Percentiles rank a stretch among this genome's conserved stretches.
phyloP scores from a whole-genome alignment of 2,329 filamentous ascomycete species.

The Fusarium concolor region DNA sequence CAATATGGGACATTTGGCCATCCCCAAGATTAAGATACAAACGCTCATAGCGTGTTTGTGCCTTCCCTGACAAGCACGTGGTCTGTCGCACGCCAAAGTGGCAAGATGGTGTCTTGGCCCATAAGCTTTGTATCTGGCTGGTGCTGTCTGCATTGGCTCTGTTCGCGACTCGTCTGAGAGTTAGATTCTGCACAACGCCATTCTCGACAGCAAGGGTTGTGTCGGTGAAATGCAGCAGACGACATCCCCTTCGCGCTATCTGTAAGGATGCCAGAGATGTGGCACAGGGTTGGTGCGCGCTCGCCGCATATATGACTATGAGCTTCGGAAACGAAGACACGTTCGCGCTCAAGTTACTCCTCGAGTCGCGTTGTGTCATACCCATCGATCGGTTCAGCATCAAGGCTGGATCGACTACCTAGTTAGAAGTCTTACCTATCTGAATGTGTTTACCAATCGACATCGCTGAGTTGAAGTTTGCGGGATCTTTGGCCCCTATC shows the following conservation, averaged over 20 bases:
- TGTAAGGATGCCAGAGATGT: not conserved
- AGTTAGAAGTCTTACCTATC: slow-evolving; percentile 32
- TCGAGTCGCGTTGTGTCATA: slow-evolving; percentile 15
- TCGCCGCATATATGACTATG: slow-evolving; percentile 1
- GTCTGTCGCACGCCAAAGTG: not conserved
- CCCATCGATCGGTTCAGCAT: slow-evolving; percentile 12
- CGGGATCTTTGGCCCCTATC: slow-evolving; percentile 84
- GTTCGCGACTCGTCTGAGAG: not conserved
- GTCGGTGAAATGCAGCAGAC: not conserved
- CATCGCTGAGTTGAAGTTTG: slow-evolving; percentile 94
- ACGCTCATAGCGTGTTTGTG: not conserved
- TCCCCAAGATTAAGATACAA: not conserved
- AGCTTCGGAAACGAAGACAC: not conserved
- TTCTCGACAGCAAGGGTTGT: not conserved
- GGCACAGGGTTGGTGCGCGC: not conserved
- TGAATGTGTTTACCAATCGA: slow-evolving; percentile 83
- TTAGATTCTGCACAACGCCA: not conserved
- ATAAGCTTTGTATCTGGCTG: not conserved
- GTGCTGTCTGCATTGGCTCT: not conserved
- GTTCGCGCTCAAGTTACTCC: not conserved
- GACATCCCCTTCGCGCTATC: not conserved
- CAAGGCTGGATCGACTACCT: slow-evolving; percentile 16
- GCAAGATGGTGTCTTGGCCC: not conserved
- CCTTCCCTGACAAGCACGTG: not conserved
- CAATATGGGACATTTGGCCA: not conserved